A percentile compares a stretch with the other conserved stretches of the same genome.
Evolutionary conservation across 352 stramenopile genomes (phyloP).

Genomic region (Globisporangium cederbergense): DNA sequence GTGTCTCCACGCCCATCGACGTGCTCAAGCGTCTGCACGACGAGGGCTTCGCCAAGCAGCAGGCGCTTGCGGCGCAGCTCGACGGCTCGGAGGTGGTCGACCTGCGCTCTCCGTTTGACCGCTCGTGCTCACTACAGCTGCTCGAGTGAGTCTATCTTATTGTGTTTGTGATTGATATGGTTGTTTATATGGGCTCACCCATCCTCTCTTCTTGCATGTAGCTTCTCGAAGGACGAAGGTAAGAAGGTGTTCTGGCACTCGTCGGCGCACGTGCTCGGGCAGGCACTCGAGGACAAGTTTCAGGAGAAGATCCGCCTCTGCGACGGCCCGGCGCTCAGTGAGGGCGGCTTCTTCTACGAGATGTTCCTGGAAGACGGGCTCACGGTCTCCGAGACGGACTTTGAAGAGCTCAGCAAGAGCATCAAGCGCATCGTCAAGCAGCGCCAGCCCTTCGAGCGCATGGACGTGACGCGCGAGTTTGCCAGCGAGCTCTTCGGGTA

Average conservation of each 20-base stretch:
- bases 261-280: conserved; percentile 98
- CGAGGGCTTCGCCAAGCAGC: conserved; percentile 48
- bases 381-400: conserved; percentile 75
- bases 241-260: conserved; percentile 97
- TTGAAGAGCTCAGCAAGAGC: conserved; percentile 72
- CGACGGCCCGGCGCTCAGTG: conserved; percentile 91
- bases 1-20: conserved; percentile 52
- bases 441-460: conserved; percentile 89
- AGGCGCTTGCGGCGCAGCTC: conserved; percentile 48
- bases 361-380: conserved; percentile 68
- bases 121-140: conserved; percentile 42
- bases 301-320: conserved; percentile 94
- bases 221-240: conserved; percentile 64
- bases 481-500: conserved; percentile 90
- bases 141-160: conserved; percentile 47
- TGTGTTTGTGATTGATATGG: not conserved
- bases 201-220: conserved; percentile 15
- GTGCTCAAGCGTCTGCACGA: conserved; percentile 58
- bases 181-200: not conserved
- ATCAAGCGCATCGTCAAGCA: conserved; percentile 97
- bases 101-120: conserved; percentile 40
- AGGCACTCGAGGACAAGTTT: conserved; percentile 97
- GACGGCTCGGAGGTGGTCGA: conserved; percentile 48
- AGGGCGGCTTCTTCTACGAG: conserved; percentile 99
- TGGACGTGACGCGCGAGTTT: conserved; percentile 91